Base-by-base conservation (phyloP, 2,329 filamentous ascomycete genomes). In the Colletotrichum truncatum region DNA sequence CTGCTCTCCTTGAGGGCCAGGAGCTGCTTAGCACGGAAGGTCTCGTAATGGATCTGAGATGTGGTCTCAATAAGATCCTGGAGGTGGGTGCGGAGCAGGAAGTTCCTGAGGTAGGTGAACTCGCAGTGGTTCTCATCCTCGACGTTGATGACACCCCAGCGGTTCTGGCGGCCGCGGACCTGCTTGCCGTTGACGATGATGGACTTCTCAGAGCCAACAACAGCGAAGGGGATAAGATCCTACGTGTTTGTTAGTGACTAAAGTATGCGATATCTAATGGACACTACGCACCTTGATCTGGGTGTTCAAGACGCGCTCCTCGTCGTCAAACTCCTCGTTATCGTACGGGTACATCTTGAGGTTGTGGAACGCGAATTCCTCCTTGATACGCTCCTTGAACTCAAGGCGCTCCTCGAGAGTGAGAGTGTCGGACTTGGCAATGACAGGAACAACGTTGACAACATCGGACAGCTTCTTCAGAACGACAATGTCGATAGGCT, bases 321-420 rank as follows among this genome's bases (percentile, higher is more conserved):
- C 96, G 70, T 96, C 92, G 77, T 99, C 96, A 73, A 98, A 91
- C 86, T 99, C 96, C 75, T 99, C 96, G 78, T 98, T 98, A 81
- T 99, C 96, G 81, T 99, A 99, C 67, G 96, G 96, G 87, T 97
- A 99, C 96, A 99, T 99, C 87, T 97, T 95, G 76, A 99, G 89
- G 87, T 98, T 98, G 89, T 99, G 96, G 91, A 99, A 99, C 64
- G 93, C 86, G 80, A 99, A 99, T 81, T 99, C 96, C 87, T 98
- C 96, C 92, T 97, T 98, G 86, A 99, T 99, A 80, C 92, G 89
- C 85, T 98, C 93, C 89, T 99, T 99, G 90, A 99, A 99, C 52
- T 91, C 93, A 78, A 90, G 89, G 73, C 96, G 91, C 88, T 99
- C 96, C 82, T 99, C 95, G 32, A 98, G 86, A 12, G 96, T 99